Evolutionary conservation across 1,139 yeast genomes (phyloP).

Genomic region (Yamadazyma trypodendri): DNA sequence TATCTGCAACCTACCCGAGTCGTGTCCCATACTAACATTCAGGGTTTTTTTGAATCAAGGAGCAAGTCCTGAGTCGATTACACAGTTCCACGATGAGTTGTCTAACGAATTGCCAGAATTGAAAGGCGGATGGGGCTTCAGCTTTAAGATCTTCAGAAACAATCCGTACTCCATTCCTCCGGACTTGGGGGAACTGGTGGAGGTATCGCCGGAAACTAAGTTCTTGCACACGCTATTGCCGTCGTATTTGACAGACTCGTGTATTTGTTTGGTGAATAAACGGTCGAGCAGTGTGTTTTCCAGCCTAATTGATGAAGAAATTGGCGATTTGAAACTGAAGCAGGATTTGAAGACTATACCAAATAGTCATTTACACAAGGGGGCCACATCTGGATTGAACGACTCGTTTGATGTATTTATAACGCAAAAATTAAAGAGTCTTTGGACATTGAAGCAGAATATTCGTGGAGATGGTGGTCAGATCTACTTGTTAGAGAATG

Average conservation of each 20-base stretch:
- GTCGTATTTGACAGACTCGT: constrained; percentile 51
- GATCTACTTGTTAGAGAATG: constrained; percentile 53
- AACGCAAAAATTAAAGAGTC: constrained; percentile 59
- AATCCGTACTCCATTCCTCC: constrained; percentile 52
- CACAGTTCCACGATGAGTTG: constrained; percentile 64
- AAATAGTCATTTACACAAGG: constrained; percentile 37
- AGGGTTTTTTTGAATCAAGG: constrained; percentile 53
- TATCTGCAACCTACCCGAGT: background rate
- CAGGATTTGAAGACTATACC: constrained; percentile 30
- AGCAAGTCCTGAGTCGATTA: constrained; percentile 64
- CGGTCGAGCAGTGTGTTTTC: constrained; percentile 46
- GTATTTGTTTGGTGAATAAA: constrained; percentile 54
- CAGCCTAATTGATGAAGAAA: constrained; percentile 37
- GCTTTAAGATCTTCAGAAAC: constrained; percentile 62
- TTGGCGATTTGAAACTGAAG: constrained; percentile 18
- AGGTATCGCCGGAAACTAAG: constrained; percentile 38
- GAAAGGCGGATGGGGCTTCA: constrained; percentile 64
- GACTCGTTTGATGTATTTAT: constrained; percentile 51
- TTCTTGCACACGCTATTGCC: constrained; percentile 59
- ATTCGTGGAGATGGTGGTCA: constrained; percentile 77
- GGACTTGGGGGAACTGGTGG: constrained; percentile 27
- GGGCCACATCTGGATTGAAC: constrained; percentile 49
- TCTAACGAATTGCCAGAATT: constrained; percentile 61
- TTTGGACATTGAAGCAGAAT: constrained; percentile 73
- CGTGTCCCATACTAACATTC: constrained; percentile 15